Evolutionary conservation across 164 flowering plant genomes (phyloP).

Genomic region (Aristolochia californica): DNA sequence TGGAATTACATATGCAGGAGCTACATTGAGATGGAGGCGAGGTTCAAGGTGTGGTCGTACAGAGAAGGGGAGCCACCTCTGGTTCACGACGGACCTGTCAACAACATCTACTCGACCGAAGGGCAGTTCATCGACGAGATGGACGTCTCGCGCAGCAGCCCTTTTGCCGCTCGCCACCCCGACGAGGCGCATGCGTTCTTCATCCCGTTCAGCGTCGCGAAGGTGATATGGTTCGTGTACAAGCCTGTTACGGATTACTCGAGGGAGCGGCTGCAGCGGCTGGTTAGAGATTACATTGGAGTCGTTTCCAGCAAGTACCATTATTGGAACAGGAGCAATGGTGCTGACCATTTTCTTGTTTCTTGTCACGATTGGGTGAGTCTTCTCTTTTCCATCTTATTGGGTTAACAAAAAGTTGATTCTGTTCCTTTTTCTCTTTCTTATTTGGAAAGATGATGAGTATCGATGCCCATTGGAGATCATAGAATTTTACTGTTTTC

Average conservation of each 20-base stretch:
- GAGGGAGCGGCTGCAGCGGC: background rate
- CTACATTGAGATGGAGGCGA: constrained; percentile 8
- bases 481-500: background rate
- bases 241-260: constrained; percentile 1
- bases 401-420: no score
- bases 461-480: no score
- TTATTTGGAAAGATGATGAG: no score
- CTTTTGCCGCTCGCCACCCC: constrained; percentile 1
- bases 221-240: constrained; percentile 2
- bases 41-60: constrained; percentile 9
- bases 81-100: constrained; percentile 8
- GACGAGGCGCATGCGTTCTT: constrained; percentile 3
- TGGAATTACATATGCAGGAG: constrained; percentile 3
- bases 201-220: constrained; percentile 1
- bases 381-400: background rate
- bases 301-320: constrained; percentile 5
- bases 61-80: constrained; percentile 10
- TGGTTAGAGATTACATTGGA: background rate
- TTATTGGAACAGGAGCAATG: constrained; percentile 6
- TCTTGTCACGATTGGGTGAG: constrained; percentile 11
- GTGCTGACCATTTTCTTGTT: constrained; percentile 8
- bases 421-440: no score
- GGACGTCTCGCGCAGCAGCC: constrained; percentile 2
- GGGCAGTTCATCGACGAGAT: constrained; percentile 13
- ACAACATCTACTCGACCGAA: constrained; percentile 10